phyloP scores from a whole-genome alignment of 208 protist genomes.

The Wallacemonas rigidus region DNA sequence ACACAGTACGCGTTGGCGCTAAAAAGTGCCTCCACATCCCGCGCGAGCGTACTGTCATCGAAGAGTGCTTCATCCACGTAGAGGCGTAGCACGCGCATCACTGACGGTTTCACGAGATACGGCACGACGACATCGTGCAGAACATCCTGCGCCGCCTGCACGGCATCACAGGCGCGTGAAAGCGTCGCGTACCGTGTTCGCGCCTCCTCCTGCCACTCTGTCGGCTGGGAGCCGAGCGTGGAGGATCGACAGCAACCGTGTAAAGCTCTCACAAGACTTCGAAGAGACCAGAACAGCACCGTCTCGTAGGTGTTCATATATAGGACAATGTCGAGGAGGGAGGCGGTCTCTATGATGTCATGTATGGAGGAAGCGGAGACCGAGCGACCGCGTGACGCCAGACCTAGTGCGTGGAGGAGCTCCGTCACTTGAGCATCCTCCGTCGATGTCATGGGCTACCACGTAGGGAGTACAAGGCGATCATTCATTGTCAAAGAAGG shows the following conservation, averaged over 20 bases:
- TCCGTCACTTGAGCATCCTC: constrained; percentile 1
- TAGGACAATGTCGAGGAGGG: constrained; percentile 42
- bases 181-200: not conserved
- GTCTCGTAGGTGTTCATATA: constrained; percentile 43
- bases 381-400: not conserved
- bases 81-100: not conserved
- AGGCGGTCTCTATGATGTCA: constrained; percentile 17
- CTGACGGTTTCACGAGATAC: not conserved
- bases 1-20: constrained; percentile 6
- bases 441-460: not conserved
- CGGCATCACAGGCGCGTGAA: not conserved
- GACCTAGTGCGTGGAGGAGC: not conserved
- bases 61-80: constrained; percentile 7
- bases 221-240: not conserved
- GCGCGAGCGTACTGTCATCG: constrained; percentile 3
- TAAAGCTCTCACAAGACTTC: constrained; percentile 1
- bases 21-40: constrained; percentile 6
- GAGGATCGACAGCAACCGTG: not conserved
- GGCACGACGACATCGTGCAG: not conserved
- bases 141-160: constrained; percentile 6
- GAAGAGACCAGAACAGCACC: constrained; percentile 30
- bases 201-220: not conserved
- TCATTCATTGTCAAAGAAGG: too few species aligned
- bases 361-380: constrained; percentile 22
- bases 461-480: too few species aligned